Conservation (phyloP, 2,329 filamentous ascomycete genomes). For the Leptodontidium sp. region DNA sequence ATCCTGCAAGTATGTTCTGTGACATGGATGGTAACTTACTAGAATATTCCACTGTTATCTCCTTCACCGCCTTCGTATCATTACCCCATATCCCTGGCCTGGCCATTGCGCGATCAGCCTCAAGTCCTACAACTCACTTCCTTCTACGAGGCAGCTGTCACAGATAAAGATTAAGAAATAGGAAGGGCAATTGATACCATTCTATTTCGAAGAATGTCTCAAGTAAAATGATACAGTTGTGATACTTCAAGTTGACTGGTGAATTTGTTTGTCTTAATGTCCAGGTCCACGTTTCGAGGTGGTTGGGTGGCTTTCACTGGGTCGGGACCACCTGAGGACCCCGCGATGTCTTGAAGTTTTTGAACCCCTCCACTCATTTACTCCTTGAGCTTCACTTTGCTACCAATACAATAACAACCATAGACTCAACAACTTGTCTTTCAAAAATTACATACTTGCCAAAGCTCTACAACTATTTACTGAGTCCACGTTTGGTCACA, state of each 20-base stretch:
- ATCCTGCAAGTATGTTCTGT: neutral
- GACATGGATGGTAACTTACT: no score
- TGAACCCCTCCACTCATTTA: neutral
- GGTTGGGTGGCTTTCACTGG: slow-evolving; percentile 15
- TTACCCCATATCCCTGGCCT: neutral
- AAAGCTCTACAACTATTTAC: neutral
- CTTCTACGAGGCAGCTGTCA: neutral
- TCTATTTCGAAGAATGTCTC: no score
- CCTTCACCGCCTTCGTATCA: slow-evolving; percentile 14
- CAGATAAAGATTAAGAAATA: neutral
- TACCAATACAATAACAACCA: neutral
- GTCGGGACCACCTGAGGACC: neutral
- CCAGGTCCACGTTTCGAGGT: slow-evolving; percentile 13
- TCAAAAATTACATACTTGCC: neutral
- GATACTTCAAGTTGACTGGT: neutral
- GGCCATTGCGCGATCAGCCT: neutral
- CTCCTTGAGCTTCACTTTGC: neutral
- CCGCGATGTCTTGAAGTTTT: slow-evolving; percentile 8
- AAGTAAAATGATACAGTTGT: neutral
- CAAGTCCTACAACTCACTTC: neutral
- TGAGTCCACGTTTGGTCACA: neutral
- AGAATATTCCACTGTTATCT: neutral
- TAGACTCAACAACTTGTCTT: neutral
- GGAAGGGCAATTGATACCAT: no score
- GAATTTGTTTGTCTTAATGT: neutral